These are phyloP conservation scores for Alternaria longipes DNA, from an alignment of 2,329 filamentous ascomycete species.

Conservation along the genomic window DNA sequence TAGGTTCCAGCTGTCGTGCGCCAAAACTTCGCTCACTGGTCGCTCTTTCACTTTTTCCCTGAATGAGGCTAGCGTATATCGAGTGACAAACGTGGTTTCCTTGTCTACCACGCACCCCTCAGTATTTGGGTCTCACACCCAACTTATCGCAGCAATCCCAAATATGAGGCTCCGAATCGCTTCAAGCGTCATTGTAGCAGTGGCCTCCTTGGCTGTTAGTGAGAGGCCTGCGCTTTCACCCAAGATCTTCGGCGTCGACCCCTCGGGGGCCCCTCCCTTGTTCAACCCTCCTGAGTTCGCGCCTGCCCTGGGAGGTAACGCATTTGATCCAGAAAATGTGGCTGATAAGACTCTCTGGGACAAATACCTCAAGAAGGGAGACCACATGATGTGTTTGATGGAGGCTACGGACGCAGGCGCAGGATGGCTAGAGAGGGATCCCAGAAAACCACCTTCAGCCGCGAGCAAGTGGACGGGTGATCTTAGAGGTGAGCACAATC, in stretches of 20 bases:
- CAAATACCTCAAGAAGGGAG: slow-evolving; percentile 21
- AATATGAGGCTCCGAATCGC: not conserved
- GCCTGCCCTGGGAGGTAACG: not conserved
- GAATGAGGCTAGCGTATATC: not conserved
- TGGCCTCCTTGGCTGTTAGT: not conserved
- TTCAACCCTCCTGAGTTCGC: not conserved
- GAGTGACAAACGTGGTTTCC: not conserved
- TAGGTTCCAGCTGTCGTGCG: not conserved
- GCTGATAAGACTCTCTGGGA: slow-evolving; percentile 23
- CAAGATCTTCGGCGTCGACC: not conserved
- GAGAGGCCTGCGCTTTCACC: not conserved
- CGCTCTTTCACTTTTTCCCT: not conserved
- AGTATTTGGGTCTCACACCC: not conserved
- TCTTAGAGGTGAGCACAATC: slow-evolving; percentile 11
- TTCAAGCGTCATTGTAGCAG: not conserved
- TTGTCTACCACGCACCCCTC: not conserved
- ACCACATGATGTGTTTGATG: slow-evolving; percentile 27
- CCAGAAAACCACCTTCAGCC: slow-evolving; percentile 24
- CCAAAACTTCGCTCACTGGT: not conserved
- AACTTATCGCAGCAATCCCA: too few species aligned
- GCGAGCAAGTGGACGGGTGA: slow-evolving; percentile 29
- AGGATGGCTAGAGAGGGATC: slow-evolving; percentile 20
- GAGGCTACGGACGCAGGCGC: slow-evolving; percentile 26
- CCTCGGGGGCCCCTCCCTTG: not conserved
- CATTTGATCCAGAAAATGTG: slow-evolving; percentile 9